These are phyloP conservation scores for Brassica cretica DNA, from an alignment of 345 rosid species.

Conservation along the genomic window DNA sequence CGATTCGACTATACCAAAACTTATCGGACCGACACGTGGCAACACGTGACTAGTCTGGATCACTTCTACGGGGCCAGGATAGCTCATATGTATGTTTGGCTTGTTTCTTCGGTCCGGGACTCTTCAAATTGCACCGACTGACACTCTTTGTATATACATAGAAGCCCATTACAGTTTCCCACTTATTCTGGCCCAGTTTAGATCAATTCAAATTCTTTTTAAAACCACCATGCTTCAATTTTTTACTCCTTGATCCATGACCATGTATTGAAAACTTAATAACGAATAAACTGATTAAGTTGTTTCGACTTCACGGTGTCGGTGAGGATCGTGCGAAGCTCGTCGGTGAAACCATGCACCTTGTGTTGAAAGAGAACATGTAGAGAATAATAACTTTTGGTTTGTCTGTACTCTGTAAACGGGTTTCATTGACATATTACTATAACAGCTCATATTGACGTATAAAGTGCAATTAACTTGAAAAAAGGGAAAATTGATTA, in stretches of 20 bases:
- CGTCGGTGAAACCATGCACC: background rate
- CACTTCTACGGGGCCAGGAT: too few species aligned
- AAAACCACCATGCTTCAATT: background rate
- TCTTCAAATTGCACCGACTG: slow-evolving; percentile 11
- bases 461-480: background rate
- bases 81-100: background rate
- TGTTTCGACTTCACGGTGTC: background rate
- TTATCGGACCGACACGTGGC: too few species aligned
- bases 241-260: background rate
- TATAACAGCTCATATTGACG: too few species aligned
- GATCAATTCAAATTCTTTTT: background rate
- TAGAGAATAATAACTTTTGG: slow-evolving; percentile 1
- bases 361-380: background rate
- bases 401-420: background rate
- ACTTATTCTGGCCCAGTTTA: slow-evolving; percentile 11
- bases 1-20: background rate
- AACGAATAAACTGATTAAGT: background rate
- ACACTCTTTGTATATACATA: background rate
- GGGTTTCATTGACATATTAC: background rate
- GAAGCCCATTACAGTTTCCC: background rate
- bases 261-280: background rate
- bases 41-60: too few species aligned
- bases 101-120: background rate
- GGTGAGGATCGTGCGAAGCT: background rate
- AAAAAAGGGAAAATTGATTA: background rate